Evolutionary conservation across 2,329 filamentous ascomycete species (phyloP), one percentile per base, ranked within the genome.

Genomic region (Leptographium lundbergii): DNA sequence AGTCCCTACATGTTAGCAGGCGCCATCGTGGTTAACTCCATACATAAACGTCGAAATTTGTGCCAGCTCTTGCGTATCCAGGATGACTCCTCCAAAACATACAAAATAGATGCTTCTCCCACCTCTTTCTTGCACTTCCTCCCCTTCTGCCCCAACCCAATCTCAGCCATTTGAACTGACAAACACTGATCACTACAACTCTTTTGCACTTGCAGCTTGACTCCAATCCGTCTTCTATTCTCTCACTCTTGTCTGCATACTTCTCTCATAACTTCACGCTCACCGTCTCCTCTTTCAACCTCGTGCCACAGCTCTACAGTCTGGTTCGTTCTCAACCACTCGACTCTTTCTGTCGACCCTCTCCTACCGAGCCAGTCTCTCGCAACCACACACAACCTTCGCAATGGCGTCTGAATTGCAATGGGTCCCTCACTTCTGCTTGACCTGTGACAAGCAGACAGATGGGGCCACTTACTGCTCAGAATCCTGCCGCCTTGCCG

Each of bases 371-470:
- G 9, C 27, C 25, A 39, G 22, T 22, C 56, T 34, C n/a, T 22
- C n/a, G 24, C 34, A 14, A 24, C 14, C 32, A 32, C 56, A 27
- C 56, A 27, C 47, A 25, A 36, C 53, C 27, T 13, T 59, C 59
- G 57, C 62, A 69, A 74, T 69, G 65, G 82, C 81, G 77, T 76
- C 79, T 70, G 79, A 82, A 65, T 73, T 77, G 69, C 54, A 65
- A 39, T 96, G 91, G 90, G 88, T 88, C 67, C 89, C 88, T 72
- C 87, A 95, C 74, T 96, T 90, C 81, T 96, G 91, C 80, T 84
- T 96, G 67, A 85, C 88, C 76, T 96, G 91, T 78, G 91, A 96
- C 76, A 87, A 87, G 75, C 89, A 95, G 75, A 91, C 88, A 61
- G 82, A 88, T 64, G 85, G 85, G 59, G 85, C 85, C 62, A 84